A percentile compares a stretch with the other conserved stretches of the same genome.
Evolutionary conservation across 1,139 yeast species (phyloP).

Genomic region (Sugiyamaella sp.): DNA sequence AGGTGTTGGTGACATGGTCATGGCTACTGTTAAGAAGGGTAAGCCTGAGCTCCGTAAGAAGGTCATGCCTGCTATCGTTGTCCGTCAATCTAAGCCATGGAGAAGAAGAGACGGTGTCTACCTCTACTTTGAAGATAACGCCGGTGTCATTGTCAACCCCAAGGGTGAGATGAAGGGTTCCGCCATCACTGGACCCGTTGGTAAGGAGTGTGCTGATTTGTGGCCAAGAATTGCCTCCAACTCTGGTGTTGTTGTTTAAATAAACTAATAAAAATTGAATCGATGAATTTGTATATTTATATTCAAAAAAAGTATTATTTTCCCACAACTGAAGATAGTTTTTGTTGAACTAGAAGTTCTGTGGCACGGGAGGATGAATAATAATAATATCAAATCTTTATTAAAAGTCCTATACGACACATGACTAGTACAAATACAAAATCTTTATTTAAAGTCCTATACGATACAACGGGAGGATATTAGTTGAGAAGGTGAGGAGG

Average conservation of each 20-base stretch:
- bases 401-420: too few species aligned
- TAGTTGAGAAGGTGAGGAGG: too few species aligned
- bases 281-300: conserved; percentile 17
- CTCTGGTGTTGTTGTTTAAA: conserved; percentile 99
- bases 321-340: not conserved
- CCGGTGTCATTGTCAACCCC: conserved; percentile 99
- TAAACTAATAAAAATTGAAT: conserved; percentile 23
- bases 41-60: conserved; percentile 99
- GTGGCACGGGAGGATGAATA: too few species aligned
- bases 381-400: too few species aligned
- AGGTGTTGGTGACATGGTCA: conserved; percentile 99
- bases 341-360: too few species aligned
- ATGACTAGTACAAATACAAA: too few species aligned
- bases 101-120: conserved; percentile 99
- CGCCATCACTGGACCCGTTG: conserved; percentile 99
- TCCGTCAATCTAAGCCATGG: conserved; percentile 99
- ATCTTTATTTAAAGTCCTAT: too few species aligned
- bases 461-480: too few species aligned
- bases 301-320: conserved; percentile 20
- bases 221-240: conserved; percentile 99
- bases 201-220: conserved; percentile 99
- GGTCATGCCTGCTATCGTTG: conserved; percentile 99
- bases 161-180: conserved; percentile 99
- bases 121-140: conserved; percentile 99
- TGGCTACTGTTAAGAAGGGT: conserved; percentile 99